Base-by-base conservation (phyloP, 768 basidiomycete species). In the Mycena sanguinolenta region DNA sequence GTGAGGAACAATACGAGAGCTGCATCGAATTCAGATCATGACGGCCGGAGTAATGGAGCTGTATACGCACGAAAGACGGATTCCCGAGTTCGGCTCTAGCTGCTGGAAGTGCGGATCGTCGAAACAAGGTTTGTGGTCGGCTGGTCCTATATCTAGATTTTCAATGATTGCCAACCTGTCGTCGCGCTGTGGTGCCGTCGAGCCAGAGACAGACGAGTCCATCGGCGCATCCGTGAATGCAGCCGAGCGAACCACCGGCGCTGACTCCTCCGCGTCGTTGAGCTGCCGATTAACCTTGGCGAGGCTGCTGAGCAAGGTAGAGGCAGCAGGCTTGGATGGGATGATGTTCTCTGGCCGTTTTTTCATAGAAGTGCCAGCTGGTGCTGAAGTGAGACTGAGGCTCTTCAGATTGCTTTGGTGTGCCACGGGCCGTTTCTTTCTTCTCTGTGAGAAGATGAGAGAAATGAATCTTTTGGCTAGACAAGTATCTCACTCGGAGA, bases 21-120 rank as follows among this genome's bases (percentile, higher is more conserved):
- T 97, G 57, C 27, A 63, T 34, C 50, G 3, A 68, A n/a, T 9
- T 65, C 32, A n/a, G 44, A 69, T 50, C 64, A 58, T 23, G 58
- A 16, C 14, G 39, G 61, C 44, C 17, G 7, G 16, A 25, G 34
- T 58, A 39, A 60, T 21, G 34, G 58, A 67, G 12, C n/a, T n/a
- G 30, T 63, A 17, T 27, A 87, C 94, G 67, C 77, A 98, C 97
- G 80, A 85, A 28, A 99, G 85, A 59, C 91, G 87, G 58, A 98
- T 97, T 7, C 92, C 89, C 32, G 96, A 97, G 81, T 98, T 94
- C 1, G 98, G 98, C 78, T 99, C 98, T 6, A 96, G 78, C 58
- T 83, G 87, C 71, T 92, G 84, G 76, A 97, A 99, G 19, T 83
- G 75, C 0, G 93, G 92, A 76, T 97, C 96, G 25, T 93, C 92